Evolutionary conservation across 106 monocot genomes (phyloP).

Genomic region (Apostasia shenzhenica): DNA sequence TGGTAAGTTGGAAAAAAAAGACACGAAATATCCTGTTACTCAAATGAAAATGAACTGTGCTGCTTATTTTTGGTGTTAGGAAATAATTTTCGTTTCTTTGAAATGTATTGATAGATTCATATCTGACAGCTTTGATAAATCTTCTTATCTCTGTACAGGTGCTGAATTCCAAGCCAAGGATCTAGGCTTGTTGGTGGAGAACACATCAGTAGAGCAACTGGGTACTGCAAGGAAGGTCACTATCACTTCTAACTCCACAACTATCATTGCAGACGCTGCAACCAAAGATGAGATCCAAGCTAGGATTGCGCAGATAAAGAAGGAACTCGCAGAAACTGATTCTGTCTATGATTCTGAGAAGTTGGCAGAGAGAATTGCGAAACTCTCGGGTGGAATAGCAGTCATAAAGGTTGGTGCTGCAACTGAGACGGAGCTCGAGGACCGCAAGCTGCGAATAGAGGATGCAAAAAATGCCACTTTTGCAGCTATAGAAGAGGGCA

Average conservation of each 20-base stretch:
- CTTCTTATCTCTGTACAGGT: conserved; percentile 25
- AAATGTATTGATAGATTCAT: too few relatives aligned
- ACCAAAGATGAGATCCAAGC: conserved; percentile 75
- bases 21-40: too few relatives aligned
- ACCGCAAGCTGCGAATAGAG: conserved; percentile 78
- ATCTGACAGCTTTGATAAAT: background rate
- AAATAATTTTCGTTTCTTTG: too few relatives aligned
- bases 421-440: conserved; percentile 85
- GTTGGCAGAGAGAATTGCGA: conserved; percentile 71
- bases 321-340: conserved; percentile 67
- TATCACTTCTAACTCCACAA: conserved; percentile 47
- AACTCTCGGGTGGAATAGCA: conserved; percentile 78
- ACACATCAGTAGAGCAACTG: conserved; percentile 46
- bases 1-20: too few relatives aligned
- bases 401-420: conserved; percentile 91
- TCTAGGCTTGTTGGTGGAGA: conserved; percentile 64
- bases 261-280: conserved; percentile 71
- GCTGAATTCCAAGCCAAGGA: conserved; percentile 79
- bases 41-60: too few relatives aligned
- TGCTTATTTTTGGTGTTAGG: too few relatives aligned
- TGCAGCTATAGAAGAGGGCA: conserved; percentile 91
- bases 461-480: conserved; percentile 92
- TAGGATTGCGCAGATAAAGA: conserved; percentile 76
- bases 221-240: conserved; percentile 73
- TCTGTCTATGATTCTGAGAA: conserved; percentile 71